Evolutionary conservation across 106 monocot species (phyloP), one percentile per base, ranked within the genome.

Genomic region (Dendrobium huoshanense): DNA sequence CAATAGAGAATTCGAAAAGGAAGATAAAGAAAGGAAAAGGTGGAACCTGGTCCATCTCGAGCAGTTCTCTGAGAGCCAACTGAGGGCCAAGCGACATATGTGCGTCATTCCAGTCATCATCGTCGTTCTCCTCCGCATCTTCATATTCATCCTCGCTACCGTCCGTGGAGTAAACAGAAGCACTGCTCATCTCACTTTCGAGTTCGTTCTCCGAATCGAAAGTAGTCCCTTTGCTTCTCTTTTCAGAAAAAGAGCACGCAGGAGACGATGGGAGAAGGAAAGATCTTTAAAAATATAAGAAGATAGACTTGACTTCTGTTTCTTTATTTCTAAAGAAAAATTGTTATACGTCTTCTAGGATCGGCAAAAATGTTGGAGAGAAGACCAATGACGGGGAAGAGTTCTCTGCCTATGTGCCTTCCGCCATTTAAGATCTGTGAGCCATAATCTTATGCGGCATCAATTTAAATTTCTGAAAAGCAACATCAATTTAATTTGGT

Each of bases 11-110:
- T 45, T 45, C 45, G 9, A 45, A 45, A 45, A 45, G 6, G 45
- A 45, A 45, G 9, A 45, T 45, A 45, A 45, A 45, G 45, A 45
- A 6, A 45, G 13, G 13, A 48, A 37, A 13, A 47, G 2, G 29
- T 1, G 3, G 33, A 49, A 88, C 92, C 89, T 89, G 87, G 67
- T 92, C 92, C 56, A 85, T 73, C 85, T 89, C 89, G 19, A 89
- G 81, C 80, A 89, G 92, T 2, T 92, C 89, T 64, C 89, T 92
- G 80, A 92, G 89, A 27, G 89, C 75, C 16, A 92, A 79, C 55
- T 85, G 91, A 18, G 91, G 91, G 4, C 89, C 91, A 16, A 88
- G 86, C 18, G 85, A 75, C 37, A 92, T 55, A 4, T 51, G 48
- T 13, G 47, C 70, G 45, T 79, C 80, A 20, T 84, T 81, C 58